Evolutionary conservation across 352 stramenopile species (phyloP), one percentile per base, ranked within the genome.

Genomic region (Phytophthora capsici): DNA sequence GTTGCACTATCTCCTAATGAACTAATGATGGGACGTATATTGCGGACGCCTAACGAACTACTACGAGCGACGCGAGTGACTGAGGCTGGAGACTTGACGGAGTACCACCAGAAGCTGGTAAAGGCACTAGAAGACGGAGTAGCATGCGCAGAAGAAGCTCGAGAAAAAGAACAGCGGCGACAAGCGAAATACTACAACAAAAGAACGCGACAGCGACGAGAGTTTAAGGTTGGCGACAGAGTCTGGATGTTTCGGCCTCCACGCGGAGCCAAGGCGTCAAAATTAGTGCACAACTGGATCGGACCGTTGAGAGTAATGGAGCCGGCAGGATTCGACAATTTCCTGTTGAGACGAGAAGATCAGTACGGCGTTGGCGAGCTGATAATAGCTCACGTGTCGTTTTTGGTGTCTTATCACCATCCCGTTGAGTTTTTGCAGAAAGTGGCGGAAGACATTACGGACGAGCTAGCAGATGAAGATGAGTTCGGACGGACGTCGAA

Each of bases 391-490:
- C 59, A 56, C 16, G 16, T 14, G 0, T 67, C 44, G 0, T 61
- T 67, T 10, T 25, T 62, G 6, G 59, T 56, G 16, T 40, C 6
- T 10, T 61, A 60, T 16, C 20, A 60, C 6, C 37, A 44, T 14
- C 26, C 49, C 0, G 3, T 23, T 0, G 19, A 19, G 1, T 20
- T 50, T 23, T 19, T 61, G 2, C 2, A 19, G 22, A 10, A 6
- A n/a, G 10, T 16, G 2, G 57, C 38, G 19, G 25, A 17, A 0
- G 56, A 64, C 26, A 34, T 57, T 1, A 16, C 20, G 2, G 36
- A 46, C 4, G 43, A 64, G 2, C 28, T 65, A 0, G 46, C 53
- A 10, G 2, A 58, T 58, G 57, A 65, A 47, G 16, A 7, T 10
- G 30, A 30, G 19, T 3, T n/a, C 23, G 14, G 36, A 17, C 28